Evolutionary conservation across 768 basidiomycete genomes (phyloP).

Genomic region (Auriculariales sp.): DNA sequence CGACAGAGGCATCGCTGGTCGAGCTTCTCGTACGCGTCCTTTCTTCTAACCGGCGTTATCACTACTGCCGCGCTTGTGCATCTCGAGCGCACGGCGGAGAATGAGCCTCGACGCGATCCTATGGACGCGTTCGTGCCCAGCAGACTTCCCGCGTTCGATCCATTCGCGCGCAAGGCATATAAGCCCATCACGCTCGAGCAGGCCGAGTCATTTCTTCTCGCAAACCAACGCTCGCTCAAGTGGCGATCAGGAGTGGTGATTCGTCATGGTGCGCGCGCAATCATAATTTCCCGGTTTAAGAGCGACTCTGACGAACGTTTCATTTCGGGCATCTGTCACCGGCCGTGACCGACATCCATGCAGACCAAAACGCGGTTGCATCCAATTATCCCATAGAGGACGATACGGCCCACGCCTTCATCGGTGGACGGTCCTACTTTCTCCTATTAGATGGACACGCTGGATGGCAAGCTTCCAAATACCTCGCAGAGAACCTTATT

Average conservation of each 20-base stretch:
- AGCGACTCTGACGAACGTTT: neutral
- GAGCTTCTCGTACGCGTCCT: neutral
- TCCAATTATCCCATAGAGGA: neutral
- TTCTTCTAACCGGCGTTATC: neutral
- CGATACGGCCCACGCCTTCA: neutral
- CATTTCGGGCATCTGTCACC: neutral
- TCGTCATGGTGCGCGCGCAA: neutral
- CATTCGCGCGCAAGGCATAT: neutral
- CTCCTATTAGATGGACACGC: conserved; percentile 85
- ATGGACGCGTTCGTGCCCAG: neutral
- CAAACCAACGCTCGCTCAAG: neutral
- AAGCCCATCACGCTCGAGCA: neutral
- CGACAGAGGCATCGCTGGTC: neutral
- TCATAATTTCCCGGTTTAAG: no score
- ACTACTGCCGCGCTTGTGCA: neutral
- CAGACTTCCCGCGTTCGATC: neutral
- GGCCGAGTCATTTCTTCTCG: neutral
- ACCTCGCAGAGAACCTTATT: conserved; percentile 73
- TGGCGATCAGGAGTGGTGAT: neutral
- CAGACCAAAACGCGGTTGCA: neutral
- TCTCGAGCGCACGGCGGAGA: neutral
- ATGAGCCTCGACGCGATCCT: neutral
- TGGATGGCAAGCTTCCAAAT: conserved; percentile 68
- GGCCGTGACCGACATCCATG: no score
- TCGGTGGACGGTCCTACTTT: conserved; percentile 23